phyloP scores from a whole-genome alignment of 257 asterid genomes.

The Paraleonurus japonicus region DNA sequence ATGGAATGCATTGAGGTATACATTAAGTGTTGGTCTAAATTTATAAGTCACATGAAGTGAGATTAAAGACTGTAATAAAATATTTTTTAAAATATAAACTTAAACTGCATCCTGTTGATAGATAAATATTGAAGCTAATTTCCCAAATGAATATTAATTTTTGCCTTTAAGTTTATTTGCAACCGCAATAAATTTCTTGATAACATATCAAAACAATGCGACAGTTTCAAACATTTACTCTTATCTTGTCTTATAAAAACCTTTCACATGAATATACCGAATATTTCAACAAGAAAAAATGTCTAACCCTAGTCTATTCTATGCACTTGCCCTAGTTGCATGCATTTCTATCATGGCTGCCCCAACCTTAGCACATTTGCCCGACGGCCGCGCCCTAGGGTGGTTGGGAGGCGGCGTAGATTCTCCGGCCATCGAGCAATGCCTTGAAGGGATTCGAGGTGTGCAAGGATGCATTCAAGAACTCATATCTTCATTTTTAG shows the following conservation, averaged over 20 bases:
- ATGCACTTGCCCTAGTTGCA: background rate
- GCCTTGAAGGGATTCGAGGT: background rate
- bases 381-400: background rate
- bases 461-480: slow-evolving; percentile 22
- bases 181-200: background rate
- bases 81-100: no score
- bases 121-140: background rate
- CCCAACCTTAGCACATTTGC: background rate
- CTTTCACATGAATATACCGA: background rate
- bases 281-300: background rate
- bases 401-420: background rate
- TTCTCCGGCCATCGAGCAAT: background rate
- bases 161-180: background rate
- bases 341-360: slow-evolving; percentile 2
- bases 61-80: background rate
- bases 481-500: slow-evolving; percentile 5
- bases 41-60: background rate
- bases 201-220: background rate
- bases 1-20: no score
- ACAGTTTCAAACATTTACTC: slow-evolving; percentile 19
- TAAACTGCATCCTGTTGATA: background rate
- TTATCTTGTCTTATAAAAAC: background rate
- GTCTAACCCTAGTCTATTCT: slow-evolving; percentile 4
- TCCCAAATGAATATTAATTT: background rate
- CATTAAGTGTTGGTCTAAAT: no score